These are phyloP conservation scores for Yamadazyma olivae DNA, from an alignment of 805 yeast genomes.

Conservation along the genomic window DNA sequence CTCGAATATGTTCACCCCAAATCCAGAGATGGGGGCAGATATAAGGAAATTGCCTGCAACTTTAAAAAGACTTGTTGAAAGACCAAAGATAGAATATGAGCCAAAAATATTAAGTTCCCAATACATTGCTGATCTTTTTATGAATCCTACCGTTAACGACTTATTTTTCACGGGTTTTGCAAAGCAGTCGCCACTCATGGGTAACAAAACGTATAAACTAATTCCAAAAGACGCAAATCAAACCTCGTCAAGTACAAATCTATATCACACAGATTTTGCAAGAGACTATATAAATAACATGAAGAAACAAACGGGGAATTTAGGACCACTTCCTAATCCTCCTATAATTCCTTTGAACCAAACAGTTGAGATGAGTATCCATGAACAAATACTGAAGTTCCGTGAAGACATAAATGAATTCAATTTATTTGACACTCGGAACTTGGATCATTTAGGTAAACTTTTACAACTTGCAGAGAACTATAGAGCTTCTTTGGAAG, in stretches of 20 bases:
- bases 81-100: not conserved
- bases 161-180: constrained; percentile 27
- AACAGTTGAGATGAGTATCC: not conserved
- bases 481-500: not conserved
- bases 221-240: constrained; percentile 14
- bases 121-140: constrained; percentile 30
- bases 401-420: not conserved
- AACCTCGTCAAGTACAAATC: constrained; percentile 14
- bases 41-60: no score
- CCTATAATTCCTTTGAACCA: constrained; percentile 3
- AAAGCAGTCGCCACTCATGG: constrained; percentile 24
- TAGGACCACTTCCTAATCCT: constrained; percentile 14
- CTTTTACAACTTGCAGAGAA: not conserved
- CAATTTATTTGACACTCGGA: not conserved
- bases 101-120: constrained; percentile 33
- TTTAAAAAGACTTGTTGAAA: no score
- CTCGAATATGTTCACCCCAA: constrained; percentile 1
- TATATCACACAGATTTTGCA: constrained; percentile 26
- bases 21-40: not conserved
- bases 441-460: not conserved
- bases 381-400: not conserved
- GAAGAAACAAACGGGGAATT: constrained; percentile 16
- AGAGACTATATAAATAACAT: constrained; percentile 28
- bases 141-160: constrained; percentile 27
- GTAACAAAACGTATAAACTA: constrained; percentile 22